Evolutionary conservation across 2,329 filamentous ascomycete species (phyloP).

Genomic region (Tolypocladium capitatum): DNA sequence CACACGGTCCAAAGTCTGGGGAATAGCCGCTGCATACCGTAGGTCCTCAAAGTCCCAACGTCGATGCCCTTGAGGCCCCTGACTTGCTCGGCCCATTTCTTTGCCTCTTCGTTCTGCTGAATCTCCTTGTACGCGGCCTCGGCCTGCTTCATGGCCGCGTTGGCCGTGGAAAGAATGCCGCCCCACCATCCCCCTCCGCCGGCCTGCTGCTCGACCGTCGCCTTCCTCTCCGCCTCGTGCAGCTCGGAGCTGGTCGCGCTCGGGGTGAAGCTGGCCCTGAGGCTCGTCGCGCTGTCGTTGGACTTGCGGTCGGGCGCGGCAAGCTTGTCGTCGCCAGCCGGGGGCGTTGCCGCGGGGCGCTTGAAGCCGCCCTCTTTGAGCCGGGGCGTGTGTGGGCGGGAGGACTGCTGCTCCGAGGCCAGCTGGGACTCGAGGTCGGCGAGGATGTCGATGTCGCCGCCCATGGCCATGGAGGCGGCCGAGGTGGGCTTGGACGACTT

Average conservation of each 20-base stretch:
- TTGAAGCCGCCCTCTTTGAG: conserved; percentile 38
- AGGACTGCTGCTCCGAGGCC: conserved; percentile 55
- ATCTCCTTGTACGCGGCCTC: conserved; percentile 91
- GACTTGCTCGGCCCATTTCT: conserved; percentile 90
- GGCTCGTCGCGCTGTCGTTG: conserved; percentile 59
- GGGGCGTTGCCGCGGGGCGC: conserved; percentile 34
- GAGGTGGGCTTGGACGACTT: conserved; percentile 26
- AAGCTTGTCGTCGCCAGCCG: conserved; percentile 51
- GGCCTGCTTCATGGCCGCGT: conserved; percentile 80
- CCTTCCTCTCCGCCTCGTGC: conserved; percentile 42
- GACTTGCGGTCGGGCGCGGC: conserved; percentile 48
- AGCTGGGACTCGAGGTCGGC: conserved; percentile 70
- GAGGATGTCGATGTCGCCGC: conserved; percentile 59
- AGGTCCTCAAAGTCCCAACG: conserved; percentile 55
- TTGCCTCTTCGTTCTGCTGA: conserved; percentile 90
- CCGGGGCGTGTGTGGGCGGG: conserved; percentile 74
- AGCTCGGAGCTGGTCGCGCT: conserved; percentile 51
- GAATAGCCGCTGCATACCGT: conserved; percentile 14
- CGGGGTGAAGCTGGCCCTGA: conserved; percentile 59
- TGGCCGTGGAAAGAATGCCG: conserved; percentile 68
- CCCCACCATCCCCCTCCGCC: conserved; percentile 76
- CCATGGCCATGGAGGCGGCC: conserved; percentile 32
- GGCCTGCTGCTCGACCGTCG: conserved; percentile 22
- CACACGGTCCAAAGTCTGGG: not conserved
- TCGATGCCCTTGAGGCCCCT: conserved; percentile 50